Evolutionary conservation across 768 basidiomycete species (phyloP).

Genomic region (Pleurotus djamor): DNA sequence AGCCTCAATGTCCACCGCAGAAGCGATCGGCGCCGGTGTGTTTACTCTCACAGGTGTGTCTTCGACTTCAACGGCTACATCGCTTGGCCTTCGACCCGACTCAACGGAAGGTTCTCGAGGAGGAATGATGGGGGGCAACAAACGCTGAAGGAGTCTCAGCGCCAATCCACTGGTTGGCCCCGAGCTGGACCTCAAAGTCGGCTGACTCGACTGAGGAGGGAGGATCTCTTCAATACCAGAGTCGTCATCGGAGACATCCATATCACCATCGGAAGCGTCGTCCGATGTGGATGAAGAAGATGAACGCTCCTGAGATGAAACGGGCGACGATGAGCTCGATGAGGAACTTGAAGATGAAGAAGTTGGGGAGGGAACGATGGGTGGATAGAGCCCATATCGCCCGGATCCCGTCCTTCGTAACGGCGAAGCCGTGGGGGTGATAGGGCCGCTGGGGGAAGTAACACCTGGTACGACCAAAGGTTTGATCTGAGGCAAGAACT

Average conservation of each 20-base stretch:
- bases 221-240: conserved; percentile 56
- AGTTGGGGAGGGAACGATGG: conserved; percentile 38
- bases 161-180: conserved; percentile 16
- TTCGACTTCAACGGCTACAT: background rate
- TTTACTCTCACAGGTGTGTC: background rate
- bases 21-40: background rate
- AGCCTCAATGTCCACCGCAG: conserved; percentile 10
- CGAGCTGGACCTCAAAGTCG: conserved; percentile 11
- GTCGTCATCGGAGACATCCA: conserved; percentile 28
- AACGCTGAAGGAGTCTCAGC: conserved; percentile 9
- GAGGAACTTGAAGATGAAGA: conserved; percentile 31
- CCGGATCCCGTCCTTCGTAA: conserved; percentile 32
- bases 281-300: conserved; percentile 41
- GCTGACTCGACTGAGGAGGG: conserved; percentile 21
- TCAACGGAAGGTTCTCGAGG: background rate
- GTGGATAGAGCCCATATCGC: conserved; percentile 57
- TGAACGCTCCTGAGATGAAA: conserved; percentile 9
- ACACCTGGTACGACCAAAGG: background rate
- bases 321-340: conserved; percentile 29
- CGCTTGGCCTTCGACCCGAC: background rate
- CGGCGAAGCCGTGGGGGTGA: background rate
- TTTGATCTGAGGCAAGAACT: conserved; percentile 27
- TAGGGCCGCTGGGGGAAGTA: background rate
- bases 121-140: conserved; percentile 5
- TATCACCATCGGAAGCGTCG: conserved; percentile 16